Evolutionary conservation across 345 rosid genomes (phyloP).

Genomic region (Moricandia arvensis): DNA sequence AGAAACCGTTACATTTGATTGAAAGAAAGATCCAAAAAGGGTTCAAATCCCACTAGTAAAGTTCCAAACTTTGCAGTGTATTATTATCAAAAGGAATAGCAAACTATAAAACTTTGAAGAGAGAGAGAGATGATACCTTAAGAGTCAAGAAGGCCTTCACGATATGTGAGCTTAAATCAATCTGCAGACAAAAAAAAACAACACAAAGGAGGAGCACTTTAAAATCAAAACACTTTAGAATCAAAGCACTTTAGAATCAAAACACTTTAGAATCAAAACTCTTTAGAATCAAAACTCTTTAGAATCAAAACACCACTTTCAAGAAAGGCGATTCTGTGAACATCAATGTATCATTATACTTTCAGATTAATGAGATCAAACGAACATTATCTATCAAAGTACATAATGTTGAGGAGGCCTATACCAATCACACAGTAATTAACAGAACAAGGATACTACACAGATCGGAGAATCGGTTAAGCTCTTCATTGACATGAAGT

Average conservation of each 20-base stretch:
- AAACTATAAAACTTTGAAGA: background rate
- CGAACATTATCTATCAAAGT: too few relatives aligned
- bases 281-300: too few relatives aligned
- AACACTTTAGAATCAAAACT: too few relatives aligned
- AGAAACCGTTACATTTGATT: background rate
- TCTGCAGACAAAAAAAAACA: too few relatives aligned
- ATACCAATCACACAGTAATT: too few relatives aligned
- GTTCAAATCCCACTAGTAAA: background rate
- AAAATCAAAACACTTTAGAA: background rate
- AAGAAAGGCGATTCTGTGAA: too few relatives aligned
- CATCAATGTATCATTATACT: too few relatives aligned
- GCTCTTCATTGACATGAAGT: background rate
- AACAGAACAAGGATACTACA: background rate
- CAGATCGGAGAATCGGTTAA: slow-evolving; percentile 11
- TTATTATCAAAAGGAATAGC: background rate
- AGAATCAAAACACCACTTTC: too few relatives aligned
- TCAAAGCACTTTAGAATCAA: too few relatives aligned
- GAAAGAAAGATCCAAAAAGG: too few relatives aligned
- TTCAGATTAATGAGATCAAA: too few relatives aligned
- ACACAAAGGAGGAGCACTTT: slow-evolving; percentile 3
- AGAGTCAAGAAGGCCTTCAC: slow-evolving; percentile 78
- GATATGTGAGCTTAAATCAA: slow-evolving; percentile 87
- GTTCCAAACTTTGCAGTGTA: background rate
- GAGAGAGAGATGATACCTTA: slow-evolving; percentile 67
- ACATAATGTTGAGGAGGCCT: too few relatives aligned